Conservation (phyloP, 345 rosid species). For the Eucalyptus shirleyi region DNA sequence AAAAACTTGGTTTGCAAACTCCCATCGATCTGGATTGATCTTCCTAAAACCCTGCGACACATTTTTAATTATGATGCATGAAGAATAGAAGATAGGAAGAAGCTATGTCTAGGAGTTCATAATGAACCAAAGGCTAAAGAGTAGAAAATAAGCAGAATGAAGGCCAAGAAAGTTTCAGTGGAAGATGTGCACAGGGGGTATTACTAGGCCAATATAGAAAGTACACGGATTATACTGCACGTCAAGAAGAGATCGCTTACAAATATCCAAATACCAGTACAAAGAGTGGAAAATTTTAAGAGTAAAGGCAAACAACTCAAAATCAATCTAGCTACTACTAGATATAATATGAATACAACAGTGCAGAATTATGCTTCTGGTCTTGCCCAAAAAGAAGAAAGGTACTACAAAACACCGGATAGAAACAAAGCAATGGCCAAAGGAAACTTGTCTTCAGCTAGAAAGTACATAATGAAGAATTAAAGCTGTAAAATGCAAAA, state of each 20-base stretch:
- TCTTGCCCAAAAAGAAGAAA: neutral
- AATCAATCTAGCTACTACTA: neutral
- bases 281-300: no score
- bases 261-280: no score
- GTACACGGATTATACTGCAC: neutral
- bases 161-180: neutral
- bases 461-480: neutral
- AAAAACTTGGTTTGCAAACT: constrained; percentile 49
- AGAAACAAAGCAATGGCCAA: neutral
- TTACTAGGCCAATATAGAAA: neutral
- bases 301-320: no score
- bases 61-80: no score
- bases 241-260: neutral
- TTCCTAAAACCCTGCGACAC: neutral
- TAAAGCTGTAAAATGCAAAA: neutral
- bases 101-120: neutral
- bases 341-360: neutral
- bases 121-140: neutral
- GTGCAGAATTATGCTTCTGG: neutral
- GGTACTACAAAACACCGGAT: neutral
- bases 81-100: neutral
- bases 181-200: neutral
- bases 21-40: constrained; percentile 51
- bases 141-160: neutral
- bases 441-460: neutral